Percentiles rank a stretch among this genome's conserved stretches.
phyloP scores from a whole-genome alignment of 1,284 basidiomycete species.

The Leccinum subfulvum region DNA sequence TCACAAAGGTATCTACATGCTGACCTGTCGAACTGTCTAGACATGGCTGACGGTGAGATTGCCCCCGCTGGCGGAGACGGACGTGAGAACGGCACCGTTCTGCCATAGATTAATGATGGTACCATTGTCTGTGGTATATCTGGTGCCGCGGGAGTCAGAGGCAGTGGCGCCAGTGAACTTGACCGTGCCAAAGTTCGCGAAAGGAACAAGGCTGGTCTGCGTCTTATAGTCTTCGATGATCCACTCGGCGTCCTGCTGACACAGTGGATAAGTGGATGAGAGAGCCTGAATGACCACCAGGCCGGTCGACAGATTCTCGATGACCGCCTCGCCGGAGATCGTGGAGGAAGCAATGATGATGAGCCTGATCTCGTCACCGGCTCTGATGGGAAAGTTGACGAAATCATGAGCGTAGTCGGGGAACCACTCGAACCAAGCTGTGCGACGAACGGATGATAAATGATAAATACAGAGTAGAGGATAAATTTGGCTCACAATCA shows the following conservation, averaged over 20 bases:
- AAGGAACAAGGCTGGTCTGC: neutral
- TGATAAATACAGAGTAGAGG: neutral
- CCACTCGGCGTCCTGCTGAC: neutral
- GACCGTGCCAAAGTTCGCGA: neutral
- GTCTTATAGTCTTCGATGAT: neutral
- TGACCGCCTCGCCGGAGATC: neutral
- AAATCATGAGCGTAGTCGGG: neutral
- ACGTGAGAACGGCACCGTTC: neutral
- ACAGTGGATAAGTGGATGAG: neutral
- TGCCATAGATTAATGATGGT: neutral
- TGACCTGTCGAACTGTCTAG: neutral
- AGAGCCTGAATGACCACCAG: neutral
- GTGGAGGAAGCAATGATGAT: neutral
- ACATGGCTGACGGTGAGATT: neutral
- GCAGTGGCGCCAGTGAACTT: neutral
- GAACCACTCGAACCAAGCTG: neutral
- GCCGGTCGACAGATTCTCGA: neutral
- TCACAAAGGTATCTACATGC: neutral
- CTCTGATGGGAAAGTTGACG: neutral
- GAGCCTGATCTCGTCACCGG: neutral
- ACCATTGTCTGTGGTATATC: neutral
- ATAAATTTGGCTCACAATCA: neutral
- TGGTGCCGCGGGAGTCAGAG: neutral
- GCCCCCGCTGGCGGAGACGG: neutral
- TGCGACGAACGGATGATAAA: neutral